A percentile compares a stretch with the other conserved stretches of the same genome.
phyloP scores from a whole-genome alignment of 768 basidiomycete species.

The Cystobasidium onofrii region DNA sequence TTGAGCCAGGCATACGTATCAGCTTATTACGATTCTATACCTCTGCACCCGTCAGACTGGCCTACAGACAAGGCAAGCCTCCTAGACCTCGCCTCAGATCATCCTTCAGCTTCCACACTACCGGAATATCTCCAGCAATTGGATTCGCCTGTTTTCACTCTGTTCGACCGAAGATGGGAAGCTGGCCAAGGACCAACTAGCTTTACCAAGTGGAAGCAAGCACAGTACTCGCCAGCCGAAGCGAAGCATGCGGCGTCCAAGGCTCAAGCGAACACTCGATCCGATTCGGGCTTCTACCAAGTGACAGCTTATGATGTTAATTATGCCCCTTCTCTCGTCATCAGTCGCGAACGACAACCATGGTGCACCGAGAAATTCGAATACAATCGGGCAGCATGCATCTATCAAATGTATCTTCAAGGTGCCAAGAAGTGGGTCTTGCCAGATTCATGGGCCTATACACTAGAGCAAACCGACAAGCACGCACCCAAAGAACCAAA shows the following conservation, averaged over 20 bases:
- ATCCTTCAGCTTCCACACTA: slow-evolving; percentile 30
- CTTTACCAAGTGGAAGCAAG: slow-evolving; percentile 40
- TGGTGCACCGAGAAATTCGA: slow-evolving; percentile 44
- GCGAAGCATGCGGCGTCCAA: slow-evolving; percentile 26
- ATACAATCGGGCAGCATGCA: slow-evolving; percentile 40
- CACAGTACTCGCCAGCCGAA: neutral
- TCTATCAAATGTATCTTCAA: slow-evolving; percentile 42
- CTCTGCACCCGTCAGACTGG: slow-evolving; percentile 36
- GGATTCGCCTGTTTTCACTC: slow-evolving; percentile 31
- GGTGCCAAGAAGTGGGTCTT: slow-evolving; percentile 42
- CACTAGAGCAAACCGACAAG: slow-evolving; percentile 39
- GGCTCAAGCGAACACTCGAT: neutral
- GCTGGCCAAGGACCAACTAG: slow-evolving; percentile 40
- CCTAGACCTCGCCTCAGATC: slow-evolving; percentile 35
- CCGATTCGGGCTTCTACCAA: slow-evolving; percentile 32
- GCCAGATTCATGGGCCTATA: slow-evolving; percentile 42
- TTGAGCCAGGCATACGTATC: slow-evolving; percentile 34
- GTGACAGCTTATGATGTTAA: slow-evolving; percentile 42
- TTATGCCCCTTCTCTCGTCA: slow-evolving; percentile 40
- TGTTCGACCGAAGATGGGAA: slow-evolving; percentile 40
- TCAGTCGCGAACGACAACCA: slow-evolving; percentile 39
- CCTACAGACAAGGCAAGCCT: slow-evolving; percentile 37
- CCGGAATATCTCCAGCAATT: slow-evolving; percentile 23
- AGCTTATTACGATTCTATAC: slow-evolving; percentile 30
- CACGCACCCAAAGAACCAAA: slow-evolving; percentile 19